Evolutionary conservation across 371 early-diverging fungal species (phyloP), one percentile per base, ranked within the genome.

Genomic region (Batrachochytrium dendrobatidis): DNA sequence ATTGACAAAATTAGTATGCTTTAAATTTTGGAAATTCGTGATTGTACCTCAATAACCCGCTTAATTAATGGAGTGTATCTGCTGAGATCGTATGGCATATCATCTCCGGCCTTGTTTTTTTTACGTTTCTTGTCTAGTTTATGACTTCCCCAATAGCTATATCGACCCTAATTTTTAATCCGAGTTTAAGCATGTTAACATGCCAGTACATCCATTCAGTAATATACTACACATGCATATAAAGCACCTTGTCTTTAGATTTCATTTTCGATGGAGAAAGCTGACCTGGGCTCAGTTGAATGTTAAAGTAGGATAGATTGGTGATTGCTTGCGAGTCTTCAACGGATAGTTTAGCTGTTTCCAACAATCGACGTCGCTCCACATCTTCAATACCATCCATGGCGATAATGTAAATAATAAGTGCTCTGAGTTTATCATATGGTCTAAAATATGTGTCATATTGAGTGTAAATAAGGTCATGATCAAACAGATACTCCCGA

Each of bases 401-500:
- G 46, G 84, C 80, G 22, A 91, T 88, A 34, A 90, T 87, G 76
- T 91, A 94, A 15, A 95, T 62, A 76, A 94, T 82, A 52, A 97
- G 79, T 46, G 92, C 69, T 6, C 98, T 87, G 31, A 93, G 72
- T 71, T 94, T 95, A 69, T 92, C 88, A 69, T 77, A 74, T 2
- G 59, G 30, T 7, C 68, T 70, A 10, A 28, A 17, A 39, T 39
- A n/a, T 39, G 39, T 39, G 39, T 39, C 17, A 31, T 22, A 31
- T 18, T 59, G 29, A 7, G 17, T 34, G 52, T 52, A 1, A 3
- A 17, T 4, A 12, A 48, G 39, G 39, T 39, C 15, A n/a, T 39
- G 39, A 48, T 8, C 8, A 48, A 48, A 48, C 8, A 17, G 39
- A 20, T 20, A 39, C 15, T 39, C 20, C 39, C 15, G 20, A 20